Conservation (phyloP, 768 basidiomycete genomes). For the Vararia minispora region DNA sequence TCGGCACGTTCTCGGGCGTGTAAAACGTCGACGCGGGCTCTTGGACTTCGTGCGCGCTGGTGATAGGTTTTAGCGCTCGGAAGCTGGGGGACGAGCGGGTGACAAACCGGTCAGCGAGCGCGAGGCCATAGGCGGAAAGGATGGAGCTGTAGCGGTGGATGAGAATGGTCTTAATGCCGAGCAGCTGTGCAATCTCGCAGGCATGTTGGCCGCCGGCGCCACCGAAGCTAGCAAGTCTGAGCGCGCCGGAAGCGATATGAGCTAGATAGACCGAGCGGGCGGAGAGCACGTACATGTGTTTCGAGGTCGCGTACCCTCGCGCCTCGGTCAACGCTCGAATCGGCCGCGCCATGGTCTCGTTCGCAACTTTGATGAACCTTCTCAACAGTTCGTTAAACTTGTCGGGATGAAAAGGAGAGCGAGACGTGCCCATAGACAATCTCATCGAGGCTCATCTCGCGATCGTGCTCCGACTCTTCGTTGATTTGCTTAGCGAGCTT, state of each 20-base stretch:
- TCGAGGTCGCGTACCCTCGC: slow-evolving; percentile 69
- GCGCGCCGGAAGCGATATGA: neutral
- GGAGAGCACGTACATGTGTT: slow-evolving; percentile 43
- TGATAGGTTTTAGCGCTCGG: neutral
- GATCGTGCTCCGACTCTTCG: slow-evolving; percentile 32
- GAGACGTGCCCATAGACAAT: slow-evolving; percentile 74
- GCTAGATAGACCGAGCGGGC: slow-evolving; percentile 7
- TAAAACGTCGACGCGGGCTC: slow-evolving; percentile 83
- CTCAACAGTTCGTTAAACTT: neutral
- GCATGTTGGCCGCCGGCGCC: slow-evolving; percentile 90
- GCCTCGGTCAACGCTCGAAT: slow-evolving; percentile 89
- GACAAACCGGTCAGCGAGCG: slow-evolving; percentile 64
- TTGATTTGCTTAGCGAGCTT: slow-evolving; percentile 63
- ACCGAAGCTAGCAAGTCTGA: slow-evolving; percentile 75
- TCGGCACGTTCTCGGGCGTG: slow-evolving; percentile 40
- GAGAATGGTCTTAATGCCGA: slow-evolving; percentile 81
- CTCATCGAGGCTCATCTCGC: slow-evolving; percentile 61
- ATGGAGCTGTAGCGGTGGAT: slow-evolving; percentile 91
- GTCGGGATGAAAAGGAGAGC: neutral
- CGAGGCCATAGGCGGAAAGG: slow-evolving; percentile 89
- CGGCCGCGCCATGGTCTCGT: slow-evolving; percentile 93
- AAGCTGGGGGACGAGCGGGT: neutral
- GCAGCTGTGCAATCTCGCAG: slow-evolving; percentile 77
- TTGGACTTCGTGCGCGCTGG: slow-evolving; percentile 78
- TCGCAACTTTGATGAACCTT: slow-evolving; percentile 92